Evolutionary conservation across 495 filamentous ascomycete genomes (phyloP), one percentile per base, ranked within the genome.

Genomic region (Hypoxylon lienhwacheense): DNA sequence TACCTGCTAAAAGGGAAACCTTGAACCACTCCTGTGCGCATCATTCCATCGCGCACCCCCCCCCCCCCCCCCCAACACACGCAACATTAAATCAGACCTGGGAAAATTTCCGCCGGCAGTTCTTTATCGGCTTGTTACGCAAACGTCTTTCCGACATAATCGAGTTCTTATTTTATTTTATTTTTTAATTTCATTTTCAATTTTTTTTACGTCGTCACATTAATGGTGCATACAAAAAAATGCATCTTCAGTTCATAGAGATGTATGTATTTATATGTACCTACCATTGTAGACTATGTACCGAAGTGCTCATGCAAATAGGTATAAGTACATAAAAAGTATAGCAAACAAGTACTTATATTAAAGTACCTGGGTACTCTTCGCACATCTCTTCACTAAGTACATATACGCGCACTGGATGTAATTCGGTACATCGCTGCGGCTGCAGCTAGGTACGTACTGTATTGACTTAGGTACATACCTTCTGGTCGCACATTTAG

Each of bases 31-130:
- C 25, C 19, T 12, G 3, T 24, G 20, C 28, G n/a, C 20, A 32
- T 7, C 29, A 48, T 49, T 46, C 34, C 55, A 41, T 34, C 15
- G 14, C 1, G 12, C 17, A 26, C 33, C 48, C 29, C 32, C 21
- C 20, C 45, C 24, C 28, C 19, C 19, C 28, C 21, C 52, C 29
- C 22, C 25, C 33, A 49, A 25, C 15, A 14, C 39, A n/a, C 48
- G 10, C 25, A 45, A 39, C 37, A 46, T 7, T 24, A 10, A 25
- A 43, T 16, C 17, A 28, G n/a, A n/a, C n/a, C n/a, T n/a, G n/a
- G n/a, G n/a, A n/a, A n/a, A n/a, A n/a, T n/a, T 32, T 35, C 57
- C 46, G 33, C 40, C 57, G 57, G 57, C 51, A 61, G 50, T 61
- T 55, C 40, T 20, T 8, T 14, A 32, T 41, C n/a, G 32, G 15